Base-by-base conservation (phyloP, 768 basidiomycete species). In the Neoboletus brunneissimus region DNA sequence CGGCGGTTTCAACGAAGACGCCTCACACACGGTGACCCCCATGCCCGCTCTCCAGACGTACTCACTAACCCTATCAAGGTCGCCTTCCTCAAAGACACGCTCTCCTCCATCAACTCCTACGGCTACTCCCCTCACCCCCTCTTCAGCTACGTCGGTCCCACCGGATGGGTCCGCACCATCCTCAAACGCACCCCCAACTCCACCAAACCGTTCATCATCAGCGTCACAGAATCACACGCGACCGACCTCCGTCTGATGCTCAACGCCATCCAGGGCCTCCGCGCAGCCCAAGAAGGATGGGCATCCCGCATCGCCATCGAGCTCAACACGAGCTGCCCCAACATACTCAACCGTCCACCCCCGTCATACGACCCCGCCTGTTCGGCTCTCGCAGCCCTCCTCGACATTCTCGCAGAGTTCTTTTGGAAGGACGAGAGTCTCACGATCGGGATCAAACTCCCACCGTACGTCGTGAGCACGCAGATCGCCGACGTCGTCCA, bases 291-390 rank as follows among this genome's bases (percentile, higher is more conserved):
- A 1, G 49, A 63, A 72, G 18, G 59, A 57, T 59, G 75, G 77
- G 57, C 65, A 52, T 69, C 76, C 58, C 64, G 76, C 59, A 74
- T 94, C 57, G 91, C 81, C 15, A 73, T 92, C 63, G 92, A 94
- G 71, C 76, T 94, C 65, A 94, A 94, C 69, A 85, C 89, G 0
- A 88, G 86, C 40, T 94, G 92, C 61, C 92, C 92, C 4, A 94
- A 94, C 67, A 88, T 93, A 61, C 66, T 70, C 53, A 72, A 70
- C 12, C 74, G 76, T 25, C 80, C 88, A 0, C 89, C 89, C 0
- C 80, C 85, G 20, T 81, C 88, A 11, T 94, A 94, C 71, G 71
- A 79, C 38, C 77, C 84, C 50, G 13, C 73, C 1, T 70, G 76
- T 5, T 40, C 58, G 0, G 38, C 20, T 1, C 79, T 92, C 50